phyloP scores from a whole-genome alignment of 805 yeast genomes.

The Starmerella gropengiesseri region DNA sequence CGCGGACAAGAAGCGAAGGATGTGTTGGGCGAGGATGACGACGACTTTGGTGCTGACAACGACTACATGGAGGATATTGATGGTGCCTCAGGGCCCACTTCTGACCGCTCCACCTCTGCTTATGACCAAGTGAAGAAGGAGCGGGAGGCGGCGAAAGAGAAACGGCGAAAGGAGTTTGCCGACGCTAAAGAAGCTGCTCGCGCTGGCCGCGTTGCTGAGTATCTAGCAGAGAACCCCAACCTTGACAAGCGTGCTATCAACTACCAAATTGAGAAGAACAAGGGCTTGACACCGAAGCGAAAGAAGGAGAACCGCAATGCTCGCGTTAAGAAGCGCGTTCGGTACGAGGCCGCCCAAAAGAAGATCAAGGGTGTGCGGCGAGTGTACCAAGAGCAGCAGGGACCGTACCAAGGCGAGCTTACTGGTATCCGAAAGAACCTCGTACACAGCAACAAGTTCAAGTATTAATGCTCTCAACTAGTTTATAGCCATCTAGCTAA shows the following conservation, averaged over 20 bases:
- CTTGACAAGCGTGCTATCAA: constrained; percentile 91
- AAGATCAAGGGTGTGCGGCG: constrained; percentile 82
- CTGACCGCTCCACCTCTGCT: constrained; percentile 26
- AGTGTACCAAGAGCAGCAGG: constrained; percentile 64
- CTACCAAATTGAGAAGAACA: constrained; percentile 90
- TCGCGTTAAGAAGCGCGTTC: constrained; percentile 96
- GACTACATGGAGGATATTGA: no score
- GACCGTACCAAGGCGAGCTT: constrained; percentile 85
- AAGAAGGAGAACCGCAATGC: constrained; percentile 91
- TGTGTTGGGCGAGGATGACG: constrained; percentile 33
- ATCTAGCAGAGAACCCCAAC: constrained; percentile 53
- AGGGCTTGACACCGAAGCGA: constrained; percentile 87
- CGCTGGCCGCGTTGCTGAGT: constrained; percentile 71
- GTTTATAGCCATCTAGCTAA: background rate
- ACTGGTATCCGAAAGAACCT: constrained; percentile 95
- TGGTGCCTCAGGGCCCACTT: constrained; percentile 8
- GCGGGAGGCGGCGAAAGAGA: constrained; percentile 36
- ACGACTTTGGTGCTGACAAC: no score
- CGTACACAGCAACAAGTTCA: constrained; percentile 67
- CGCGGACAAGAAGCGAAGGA: constrained; percentile 60
- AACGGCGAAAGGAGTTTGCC: constrained; percentile 50
- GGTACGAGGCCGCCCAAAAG: constrained; percentile 90
- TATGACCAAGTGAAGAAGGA: constrained; percentile 52
- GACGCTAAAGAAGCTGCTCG: constrained; percentile 68
- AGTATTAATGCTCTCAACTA: constrained; percentile 7